Percentiles rank a stretch among this genome's conserved stretches.
These are phyloP conservation scores for Pythium coloratum DNA, from an alignment of 352 stramenopile species.

Conservation along the genomic window DNA sequence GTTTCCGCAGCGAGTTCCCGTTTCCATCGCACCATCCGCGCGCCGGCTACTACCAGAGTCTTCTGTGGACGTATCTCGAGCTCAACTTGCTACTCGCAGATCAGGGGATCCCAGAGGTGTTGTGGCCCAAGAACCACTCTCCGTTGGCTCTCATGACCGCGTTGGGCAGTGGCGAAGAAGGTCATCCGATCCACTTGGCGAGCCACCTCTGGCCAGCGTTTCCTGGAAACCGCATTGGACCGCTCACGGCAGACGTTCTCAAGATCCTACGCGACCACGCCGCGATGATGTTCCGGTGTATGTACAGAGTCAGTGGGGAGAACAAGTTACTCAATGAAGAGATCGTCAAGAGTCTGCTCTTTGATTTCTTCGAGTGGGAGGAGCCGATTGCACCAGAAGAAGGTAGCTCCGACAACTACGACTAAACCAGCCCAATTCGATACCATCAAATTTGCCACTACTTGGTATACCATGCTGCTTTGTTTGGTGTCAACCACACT, in stretches of 20 bases:
- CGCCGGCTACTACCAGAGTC: slow-evolving; percentile 11
- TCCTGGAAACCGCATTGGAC: background rate
- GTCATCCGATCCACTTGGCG: background rate
- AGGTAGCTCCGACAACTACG: too few species aligned
- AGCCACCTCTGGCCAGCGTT: background rate
- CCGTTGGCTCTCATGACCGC: background rate
- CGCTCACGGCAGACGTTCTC: slow-evolving; percentile 20
- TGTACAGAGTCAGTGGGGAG: slow-evolving; percentile 11
- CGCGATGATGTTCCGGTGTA: slow-evolving; percentile 19
- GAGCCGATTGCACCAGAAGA: too few species aligned
- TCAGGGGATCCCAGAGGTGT: background rate
- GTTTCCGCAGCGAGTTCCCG: background rate
- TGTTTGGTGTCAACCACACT: too few species aligned
- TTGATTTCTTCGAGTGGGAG: slow-evolving; percentile 3
- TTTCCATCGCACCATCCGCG: background rate
- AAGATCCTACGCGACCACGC: slow-evolving; percentile 17
- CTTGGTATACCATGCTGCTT: too few species aligned
- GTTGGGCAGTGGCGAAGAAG: background rate
- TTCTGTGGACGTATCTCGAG: slow-evolving; percentile 15
- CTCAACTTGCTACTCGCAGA: slow-evolving; percentile 23
- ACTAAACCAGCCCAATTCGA: too few species aligned
- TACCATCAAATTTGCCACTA: too few species aligned
- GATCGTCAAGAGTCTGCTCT: background rate
- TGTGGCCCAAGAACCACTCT: background rate
- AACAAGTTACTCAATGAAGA: slow-evolving; percentile 10